phyloP scores from a whole-genome alignment of 1,139 yeast genomes.

The Candida glucosophila region DNA sequence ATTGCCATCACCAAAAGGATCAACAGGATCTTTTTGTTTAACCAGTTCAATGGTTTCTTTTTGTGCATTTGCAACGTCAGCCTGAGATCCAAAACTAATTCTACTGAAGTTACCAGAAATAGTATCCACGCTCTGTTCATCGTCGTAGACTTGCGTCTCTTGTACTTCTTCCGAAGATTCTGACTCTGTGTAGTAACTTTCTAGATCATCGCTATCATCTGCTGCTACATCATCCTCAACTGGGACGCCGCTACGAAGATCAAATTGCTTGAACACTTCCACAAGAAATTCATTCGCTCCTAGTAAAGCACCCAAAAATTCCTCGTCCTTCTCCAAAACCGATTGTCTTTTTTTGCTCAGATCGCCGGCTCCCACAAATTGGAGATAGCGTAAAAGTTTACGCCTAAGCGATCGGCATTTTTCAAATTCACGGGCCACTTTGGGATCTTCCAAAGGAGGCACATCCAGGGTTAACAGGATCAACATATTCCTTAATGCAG shows the following conservation, averaged over 20 bases:
- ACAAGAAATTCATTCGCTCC: slow-evolving; percentile 88
- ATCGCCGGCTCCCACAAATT: slow-evolving; percentile 57
- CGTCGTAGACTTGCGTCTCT: not conserved
- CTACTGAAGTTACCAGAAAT: too few species aligned
- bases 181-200: slow-evolving; percentile 37
- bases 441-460: slow-evolving; percentile 54
- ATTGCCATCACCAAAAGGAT: too few species aligned
- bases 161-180: slow-evolving; percentile 13
- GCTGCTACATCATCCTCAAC: slow-evolving; percentile 19
- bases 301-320: slow-evolving; percentile 74
- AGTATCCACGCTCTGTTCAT: too few species aligned
- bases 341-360: slow-evolving; percentile 19
- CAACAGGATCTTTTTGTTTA: too few species aligned
- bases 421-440: slow-evolving; percentile 55
- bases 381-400: slow-evolving; percentile 70
- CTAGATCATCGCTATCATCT: slow-evolving; percentile 17
- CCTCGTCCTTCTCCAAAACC: slow-evolving; percentile 47
- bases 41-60: too few species aligned
- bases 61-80: too few species aligned
- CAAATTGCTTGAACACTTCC: slow-evolving; percentile 59
- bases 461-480: slow-evolving; percentile 44
- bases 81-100: too few species aligned
- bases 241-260: slow-evolving; percentile 37
- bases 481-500: slow-evolving; percentile 61
- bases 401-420: slow-evolving; percentile 72